Evolutionary conservation across 2,329 filamentous ascomycete species (phyloP).

Genomic region (Phialophora chinensis): DNA sequence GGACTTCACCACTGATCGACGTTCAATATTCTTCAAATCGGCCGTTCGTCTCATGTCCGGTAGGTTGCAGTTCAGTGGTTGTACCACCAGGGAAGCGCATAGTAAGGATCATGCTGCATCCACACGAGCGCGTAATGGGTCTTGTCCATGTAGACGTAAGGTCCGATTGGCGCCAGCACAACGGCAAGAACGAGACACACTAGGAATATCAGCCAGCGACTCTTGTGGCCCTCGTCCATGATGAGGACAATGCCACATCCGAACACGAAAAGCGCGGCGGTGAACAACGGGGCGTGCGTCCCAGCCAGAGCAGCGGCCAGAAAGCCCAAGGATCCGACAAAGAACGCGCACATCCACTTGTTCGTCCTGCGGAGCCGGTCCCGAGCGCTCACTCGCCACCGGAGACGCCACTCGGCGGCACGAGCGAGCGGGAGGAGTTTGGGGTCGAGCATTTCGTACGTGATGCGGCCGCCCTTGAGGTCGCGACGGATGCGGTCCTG

Average conservation of each 20-base stretch:
- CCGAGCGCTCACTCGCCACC: slow-evolving; percentile 4
- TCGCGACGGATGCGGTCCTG: slow-evolving; percentile 16
- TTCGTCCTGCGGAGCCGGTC: slow-evolving; percentile 2
- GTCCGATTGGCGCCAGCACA: slow-evolving; percentile 12
- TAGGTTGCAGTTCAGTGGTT: slow-evolving; percentile 1
- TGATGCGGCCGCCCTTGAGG: slow-evolving; percentile 21
- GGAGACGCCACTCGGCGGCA: slow-evolving; percentile 1
- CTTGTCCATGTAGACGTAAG: slow-evolving; percentile 21
- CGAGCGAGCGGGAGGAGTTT: slow-evolving; percentile 17
- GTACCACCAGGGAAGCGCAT: slow-evolving; percentile 4
- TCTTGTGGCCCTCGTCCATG: slow-evolving; percentile 8
- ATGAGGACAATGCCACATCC: slow-evolving; percentile 6
- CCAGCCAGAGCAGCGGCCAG: slow-evolving; percentile 17
- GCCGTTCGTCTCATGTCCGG: not conserved
- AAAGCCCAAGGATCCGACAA: slow-evolving; percentile 18
- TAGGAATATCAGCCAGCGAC: slow-evolving; percentile 22
- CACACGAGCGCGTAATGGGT: slow-evolving; percentile 16
- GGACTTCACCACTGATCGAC: not conserved
- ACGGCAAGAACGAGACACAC: slow-evolving; percentile 9
- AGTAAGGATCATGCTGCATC: slow-evolving; percentile 13
- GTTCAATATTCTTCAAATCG: not conserved
- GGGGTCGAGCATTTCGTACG: slow-evolving; percentile 20
- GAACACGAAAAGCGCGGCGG: slow-evolving; percentile 1
- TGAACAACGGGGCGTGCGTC: slow-evolving; percentile 13
- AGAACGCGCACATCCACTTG: slow-evolving; percentile 7